These are phyloP conservation scores for Colletotrichum spaethianum DNA, from an alignment of 2,329 filamentous ascomycete species.

Conservation along the genomic window DNA sequence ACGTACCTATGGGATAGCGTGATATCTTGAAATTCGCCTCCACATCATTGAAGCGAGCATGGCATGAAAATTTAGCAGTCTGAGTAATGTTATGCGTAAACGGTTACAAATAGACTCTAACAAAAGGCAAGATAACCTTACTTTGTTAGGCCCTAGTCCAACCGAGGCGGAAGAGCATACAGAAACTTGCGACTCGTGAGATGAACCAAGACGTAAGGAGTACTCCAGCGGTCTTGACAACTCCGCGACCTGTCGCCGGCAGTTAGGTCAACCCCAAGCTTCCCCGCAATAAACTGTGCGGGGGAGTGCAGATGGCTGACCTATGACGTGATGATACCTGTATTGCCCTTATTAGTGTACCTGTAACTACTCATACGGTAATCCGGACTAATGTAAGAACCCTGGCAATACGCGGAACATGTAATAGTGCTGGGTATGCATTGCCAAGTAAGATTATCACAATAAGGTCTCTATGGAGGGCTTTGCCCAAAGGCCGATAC, in stretches of 20 bases:
- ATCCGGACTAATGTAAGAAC: no score
- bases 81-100: neutral
- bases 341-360: neutral
- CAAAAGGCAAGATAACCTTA: neutral
- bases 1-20: neutral
- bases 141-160: no score
- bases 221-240: neutral
- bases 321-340: constrained; percentile 22
- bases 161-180: neutral
- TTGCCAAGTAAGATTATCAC: no score
- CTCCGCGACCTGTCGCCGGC: constrained; percentile 15
- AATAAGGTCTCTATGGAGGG: no score
- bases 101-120: neutral
- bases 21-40: neutral
- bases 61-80: no score
- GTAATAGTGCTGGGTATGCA: no score
- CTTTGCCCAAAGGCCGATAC: no score
- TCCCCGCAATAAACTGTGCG: neutral
- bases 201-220: constrained; percentile 4
- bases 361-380: no score
- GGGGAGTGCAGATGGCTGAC: constrained; percentile 6
- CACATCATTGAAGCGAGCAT: no score
- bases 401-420: no score
- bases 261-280: neutral
- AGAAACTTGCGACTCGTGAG: constrained; percentile 1